Conservation (phyloP, 75 land plant species). For the Sequoiadendron giganteum region DNA sequence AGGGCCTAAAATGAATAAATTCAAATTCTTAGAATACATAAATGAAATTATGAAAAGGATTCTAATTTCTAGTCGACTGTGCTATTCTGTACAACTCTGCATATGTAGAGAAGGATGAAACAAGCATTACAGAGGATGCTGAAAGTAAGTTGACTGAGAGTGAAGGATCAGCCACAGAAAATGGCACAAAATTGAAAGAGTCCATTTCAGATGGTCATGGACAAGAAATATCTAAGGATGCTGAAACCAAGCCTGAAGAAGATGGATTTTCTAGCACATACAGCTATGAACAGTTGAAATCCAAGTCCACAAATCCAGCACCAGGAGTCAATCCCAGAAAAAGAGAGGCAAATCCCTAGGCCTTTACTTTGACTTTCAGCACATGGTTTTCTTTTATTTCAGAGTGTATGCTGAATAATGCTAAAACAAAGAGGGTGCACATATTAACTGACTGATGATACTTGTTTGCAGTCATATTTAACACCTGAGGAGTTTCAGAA, state of each 20-base stretch:
- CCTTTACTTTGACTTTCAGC: background rate
- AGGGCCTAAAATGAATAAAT: background rate
- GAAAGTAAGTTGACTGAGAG: background rate
- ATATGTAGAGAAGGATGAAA: background rate
- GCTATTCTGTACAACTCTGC: background rate
- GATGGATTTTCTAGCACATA: conserved; percentile 29
- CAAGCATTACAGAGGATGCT: background rate
- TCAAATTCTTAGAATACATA: background rate
- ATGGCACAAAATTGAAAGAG: conserved; percentile 19
- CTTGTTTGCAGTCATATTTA: conserved; percentile 36
- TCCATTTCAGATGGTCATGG: conserved; percentile 28
- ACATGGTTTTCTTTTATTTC: background rate
- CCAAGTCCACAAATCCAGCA: conserved; percentile 76
- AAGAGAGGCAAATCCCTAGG: conserved; percentile 66
- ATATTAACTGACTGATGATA: background rate
- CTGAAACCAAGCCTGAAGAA: conserved; percentile 28
- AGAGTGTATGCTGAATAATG: background rate
- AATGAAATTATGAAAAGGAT: background rate
- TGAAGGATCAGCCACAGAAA: conserved; percentile 33
- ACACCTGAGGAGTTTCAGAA: conserved; percentile 43
- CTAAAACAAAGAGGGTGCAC: background rate
- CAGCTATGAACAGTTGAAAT: conserved; percentile 79
- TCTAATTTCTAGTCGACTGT: background rate
- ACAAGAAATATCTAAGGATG: conserved; percentile 23
- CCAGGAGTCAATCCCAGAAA: conserved; percentile 72